Percentiles rank a stretch among this genome's conserved stretches.
Conservation (phyloP, 139 green algal genomes). For the Chlamydomonas asymmetrica region DNA sequence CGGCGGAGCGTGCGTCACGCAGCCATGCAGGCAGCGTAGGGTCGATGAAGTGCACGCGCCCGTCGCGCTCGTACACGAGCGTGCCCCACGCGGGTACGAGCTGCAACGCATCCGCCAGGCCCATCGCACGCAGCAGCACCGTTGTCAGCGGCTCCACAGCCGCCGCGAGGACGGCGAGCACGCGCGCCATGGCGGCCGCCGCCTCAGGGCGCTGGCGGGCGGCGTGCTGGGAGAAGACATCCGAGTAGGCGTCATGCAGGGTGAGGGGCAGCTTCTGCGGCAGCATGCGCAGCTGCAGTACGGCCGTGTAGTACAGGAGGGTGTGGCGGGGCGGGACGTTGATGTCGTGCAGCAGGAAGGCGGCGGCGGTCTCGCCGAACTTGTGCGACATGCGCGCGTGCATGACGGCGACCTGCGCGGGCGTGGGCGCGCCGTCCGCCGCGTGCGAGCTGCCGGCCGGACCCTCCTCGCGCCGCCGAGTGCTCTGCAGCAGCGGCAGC, state of each 20-base stretch:
- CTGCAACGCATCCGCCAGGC: neutral
- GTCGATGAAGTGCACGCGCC: too few species aligned
- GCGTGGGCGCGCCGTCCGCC: too few species aligned
- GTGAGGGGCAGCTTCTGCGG: conserved; percentile 11
- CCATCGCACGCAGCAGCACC: neutral
- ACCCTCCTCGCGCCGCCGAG: too few species aligned
- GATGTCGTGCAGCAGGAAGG: conserved; percentile 29
- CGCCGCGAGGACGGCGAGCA: conserved; percentile 14
- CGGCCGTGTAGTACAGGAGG: conserved; percentile 14
- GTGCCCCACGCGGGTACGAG: conserved; percentile 14
- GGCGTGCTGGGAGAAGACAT: conserved; percentile 15
- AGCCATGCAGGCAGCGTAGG: too few species aligned
- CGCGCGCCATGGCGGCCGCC: too few species aligned
- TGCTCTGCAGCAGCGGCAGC: too few species aligned
- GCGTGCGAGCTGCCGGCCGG: too few species aligned
- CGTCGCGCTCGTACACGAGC: neutral
- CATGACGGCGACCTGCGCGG: conserved; percentile 14
- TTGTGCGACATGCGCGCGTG: conserved; percentile 20
- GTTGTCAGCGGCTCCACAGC: conserved; percentile 11
- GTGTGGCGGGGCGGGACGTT: conserved; percentile 11
- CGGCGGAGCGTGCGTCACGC: too few species aligned
- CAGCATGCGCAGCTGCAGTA: conserved; percentile 20
- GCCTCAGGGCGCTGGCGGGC: neutral
- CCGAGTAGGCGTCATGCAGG: conserved; percentile 10
- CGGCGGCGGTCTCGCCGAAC: conserved; percentile 25